Evolutionary conservation across 768 basidiomycete species (phyloP).

Genomic region (Suillus americanus): DNA sequence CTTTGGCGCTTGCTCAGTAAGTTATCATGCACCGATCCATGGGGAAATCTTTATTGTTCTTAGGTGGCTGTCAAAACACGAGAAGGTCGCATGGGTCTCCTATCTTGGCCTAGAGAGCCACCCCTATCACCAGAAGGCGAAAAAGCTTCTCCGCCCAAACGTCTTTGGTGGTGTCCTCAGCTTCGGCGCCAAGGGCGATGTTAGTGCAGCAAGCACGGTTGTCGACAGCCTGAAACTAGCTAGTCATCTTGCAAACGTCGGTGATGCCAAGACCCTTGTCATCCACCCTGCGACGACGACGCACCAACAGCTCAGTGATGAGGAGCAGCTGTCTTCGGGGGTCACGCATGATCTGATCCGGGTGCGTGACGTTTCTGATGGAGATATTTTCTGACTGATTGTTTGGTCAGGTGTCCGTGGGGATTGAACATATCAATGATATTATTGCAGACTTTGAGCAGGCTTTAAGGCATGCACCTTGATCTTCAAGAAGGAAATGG

Average conservation of each 20-base stretch:
- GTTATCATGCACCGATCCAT: slow-evolving; percentile 2
- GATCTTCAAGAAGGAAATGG: background rate
- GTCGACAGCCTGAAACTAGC: slow-evolving; percentile 73
- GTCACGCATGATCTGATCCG: slow-evolving; percentile 59
- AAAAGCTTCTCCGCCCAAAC: slow-evolving; percentile 49
- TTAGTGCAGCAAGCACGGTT: slow-evolving; percentile 49
- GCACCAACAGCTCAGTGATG: slow-evolving; percentile 51
- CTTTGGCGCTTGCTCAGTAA: slow-evolving; percentile 48
- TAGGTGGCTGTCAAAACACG: slow-evolving; percentile 61
- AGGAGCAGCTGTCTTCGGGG: slow-evolving; percentile 49
- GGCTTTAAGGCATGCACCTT: slow-evolving; percentile 31
- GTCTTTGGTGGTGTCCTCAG: slow-evolving; percentile 72
- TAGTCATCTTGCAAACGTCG: slow-evolving; percentile 73
- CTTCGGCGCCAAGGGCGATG: slow-evolving; percentile 71
- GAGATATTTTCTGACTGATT: background rate
- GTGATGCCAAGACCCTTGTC: slow-evolving; percentile 62
- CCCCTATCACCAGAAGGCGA: slow-evolving; percentile 57
- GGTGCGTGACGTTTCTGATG: slow-evolving; percentile 31
- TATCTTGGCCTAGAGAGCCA: slow-evolving; percentile 73
- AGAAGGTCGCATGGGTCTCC: slow-evolving; percentile 71
- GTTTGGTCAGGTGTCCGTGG: slow-evolving; percentile 38
- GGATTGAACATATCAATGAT: slow-evolving; percentile 44
- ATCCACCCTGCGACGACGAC: slow-evolving; percentile 61
- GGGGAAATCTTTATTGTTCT: background rate
- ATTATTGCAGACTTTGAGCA: slow-evolving; percentile 49